phyloP scores from a whole-genome alignment of 2,329 filamentous ascomycete genomes.

The Colletotrichum ledebouriae region DNA sequence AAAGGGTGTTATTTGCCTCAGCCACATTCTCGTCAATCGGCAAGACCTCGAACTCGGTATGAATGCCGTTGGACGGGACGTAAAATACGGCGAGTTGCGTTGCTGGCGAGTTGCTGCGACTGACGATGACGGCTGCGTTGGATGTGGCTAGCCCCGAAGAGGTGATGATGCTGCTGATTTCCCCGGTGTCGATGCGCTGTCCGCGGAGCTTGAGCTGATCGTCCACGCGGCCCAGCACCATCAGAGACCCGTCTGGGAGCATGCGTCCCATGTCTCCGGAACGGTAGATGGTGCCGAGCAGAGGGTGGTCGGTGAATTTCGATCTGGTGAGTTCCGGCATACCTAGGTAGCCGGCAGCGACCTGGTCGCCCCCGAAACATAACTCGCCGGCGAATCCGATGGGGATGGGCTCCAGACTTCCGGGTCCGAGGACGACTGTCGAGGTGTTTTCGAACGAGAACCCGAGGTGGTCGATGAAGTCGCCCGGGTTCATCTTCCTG shows the following conservation, averaged over 20 bases:
- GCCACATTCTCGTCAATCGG: constrained; percentile 53
- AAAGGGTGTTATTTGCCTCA: constrained; percentile 61
- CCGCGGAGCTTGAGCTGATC: constrained; percentile 87
- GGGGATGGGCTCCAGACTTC: constrained; percentile 68
- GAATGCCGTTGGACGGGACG: constrained; percentile 57
- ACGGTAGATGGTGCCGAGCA: constrained; percentile 81
- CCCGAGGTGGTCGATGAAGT: constrained; percentile 83
- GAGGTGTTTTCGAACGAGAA: constrained; percentile 82
- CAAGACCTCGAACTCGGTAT: constrained; percentile 46
- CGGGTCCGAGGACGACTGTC: constrained; percentile 70
- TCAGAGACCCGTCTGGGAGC: constrained; percentile 80
- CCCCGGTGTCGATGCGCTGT: constrained; percentile 82
- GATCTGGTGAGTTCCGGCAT: constrained; percentile 70
- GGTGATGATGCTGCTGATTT: constrained; percentile 76
- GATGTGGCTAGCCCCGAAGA: constrained; percentile 66
- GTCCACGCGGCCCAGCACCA: constrained; percentile 80
- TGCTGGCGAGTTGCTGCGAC: constrained; percentile 51
- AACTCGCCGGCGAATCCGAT: constrained; percentile 83
- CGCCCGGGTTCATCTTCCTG: constrained; percentile 68
- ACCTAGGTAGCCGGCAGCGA: constrained; percentile 81
- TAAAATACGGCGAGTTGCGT: constrained; percentile 79
- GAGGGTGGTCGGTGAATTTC: constrained; percentile 78
- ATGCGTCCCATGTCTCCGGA: constrained; percentile 87
- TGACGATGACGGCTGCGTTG: constrained; percentile 73
- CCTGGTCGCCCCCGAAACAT: constrained; percentile 88